Conservation (phyloP, 352 stramenopile species). For the Phytopythium litorale region DNA sequence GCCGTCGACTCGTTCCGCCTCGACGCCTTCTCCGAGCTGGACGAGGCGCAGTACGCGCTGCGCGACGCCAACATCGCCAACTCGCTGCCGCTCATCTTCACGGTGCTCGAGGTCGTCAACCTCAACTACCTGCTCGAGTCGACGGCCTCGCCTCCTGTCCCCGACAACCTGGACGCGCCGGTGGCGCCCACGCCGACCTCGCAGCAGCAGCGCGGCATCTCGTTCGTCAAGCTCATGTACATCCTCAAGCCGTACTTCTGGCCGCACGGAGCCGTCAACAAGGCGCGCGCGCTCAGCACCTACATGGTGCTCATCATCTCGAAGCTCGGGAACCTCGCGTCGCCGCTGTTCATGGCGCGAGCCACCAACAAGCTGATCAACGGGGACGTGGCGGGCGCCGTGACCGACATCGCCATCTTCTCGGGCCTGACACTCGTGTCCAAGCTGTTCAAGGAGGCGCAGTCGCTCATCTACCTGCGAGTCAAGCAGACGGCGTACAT, state of each 20-base stretch:
- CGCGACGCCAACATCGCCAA: slow-evolving; percentile 77
- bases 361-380: slow-evolving; percentile 90
- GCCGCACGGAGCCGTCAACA: slow-evolving; percentile 68
- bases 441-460: slow-evolving; percentile 93
- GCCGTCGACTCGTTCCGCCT: slow-evolving; percentile 71
- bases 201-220: slow-evolving; percentile 50
- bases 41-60: slow-evolving; percentile 50
- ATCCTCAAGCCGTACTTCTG: slow-evolving; percentile 88
- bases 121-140: slow-evolving; percentile 63
- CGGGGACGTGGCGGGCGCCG: slow-evolving; percentile 39
- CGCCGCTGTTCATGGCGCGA: slow-evolving; percentile 92
- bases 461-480: slow-evolving; percentile 93
- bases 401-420: slow-evolving; percentile 75
- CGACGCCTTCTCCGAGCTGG: slow-evolving; percentile 53
- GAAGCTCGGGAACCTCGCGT: slow-evolving; percentile 91
- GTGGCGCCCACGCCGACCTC: slow-evolving; percentile 18
- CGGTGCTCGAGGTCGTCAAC: slow-evolving; percentile 79
- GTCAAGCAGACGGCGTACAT: slow-evolving; percentile 98
- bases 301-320: slow-evolving; percentile 91
- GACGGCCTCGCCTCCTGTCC: slow-evolving; percentile 23
- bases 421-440: slow-evolving; percentile 78
- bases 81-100: slow-evolving; percentile 82
- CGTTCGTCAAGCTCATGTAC: slow-evolving; percentile 80
- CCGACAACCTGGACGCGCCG: slow-evolving; percentile 21
- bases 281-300: slow-evolving; percentile 83